These are phyloP conservation scores for Dactylellina leptospora DNA, from an alignment of 2,329 filamentous ascomycete species.

Conservation along the genomic window DNA sequence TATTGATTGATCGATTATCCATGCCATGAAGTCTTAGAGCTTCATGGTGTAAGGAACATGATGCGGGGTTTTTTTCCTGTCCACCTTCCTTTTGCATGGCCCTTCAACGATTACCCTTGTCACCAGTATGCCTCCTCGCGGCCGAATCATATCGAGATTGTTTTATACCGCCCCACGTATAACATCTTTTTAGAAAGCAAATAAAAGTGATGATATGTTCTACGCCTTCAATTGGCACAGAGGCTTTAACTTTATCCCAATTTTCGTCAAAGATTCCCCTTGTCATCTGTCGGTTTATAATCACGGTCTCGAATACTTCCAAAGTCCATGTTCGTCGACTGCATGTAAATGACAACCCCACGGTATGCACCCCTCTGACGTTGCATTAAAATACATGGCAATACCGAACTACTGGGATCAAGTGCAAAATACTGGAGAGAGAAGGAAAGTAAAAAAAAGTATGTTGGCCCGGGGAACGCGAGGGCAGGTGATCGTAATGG, in stretches of 20 bases:
- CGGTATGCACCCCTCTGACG: constrained; percentile 26
- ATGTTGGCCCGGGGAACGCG: constrained; percentile 25
- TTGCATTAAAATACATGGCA: constrained; percentile 37
- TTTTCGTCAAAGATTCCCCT: no score
- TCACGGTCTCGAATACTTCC: no score
- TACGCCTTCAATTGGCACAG: constrained; percentile 26
- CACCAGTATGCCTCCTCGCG: constrained; percentile 1
- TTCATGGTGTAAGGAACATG: constrained; percentile 1
- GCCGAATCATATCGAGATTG: constrained; percentile 30
- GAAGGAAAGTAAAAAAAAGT: constrained; percentile 16
- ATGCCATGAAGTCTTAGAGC: constrained; percentile 2
- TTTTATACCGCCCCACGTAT: constrained; percentile 31
- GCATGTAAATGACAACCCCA: constrained; percentile 23
- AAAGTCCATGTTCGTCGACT: no score
- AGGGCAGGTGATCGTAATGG: constrained; percentile 36
- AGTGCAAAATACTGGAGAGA: constrained; percentile 9
- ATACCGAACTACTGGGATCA: constrained; percentile 32
- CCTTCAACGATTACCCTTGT: constrained; percentile 21
- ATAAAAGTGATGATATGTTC: constrained; percentile 24
- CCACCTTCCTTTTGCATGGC: constrained; percentile 36
- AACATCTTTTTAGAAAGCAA: constrained; percentile 2
- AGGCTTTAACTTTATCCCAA: no score
- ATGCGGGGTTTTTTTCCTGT: constrained; percentile 37
- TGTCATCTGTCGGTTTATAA: no score
- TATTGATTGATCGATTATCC: constrained; percentile 40